Conservation (phyloP, 208 protist species). For the Lotmaria passim region DNA sequence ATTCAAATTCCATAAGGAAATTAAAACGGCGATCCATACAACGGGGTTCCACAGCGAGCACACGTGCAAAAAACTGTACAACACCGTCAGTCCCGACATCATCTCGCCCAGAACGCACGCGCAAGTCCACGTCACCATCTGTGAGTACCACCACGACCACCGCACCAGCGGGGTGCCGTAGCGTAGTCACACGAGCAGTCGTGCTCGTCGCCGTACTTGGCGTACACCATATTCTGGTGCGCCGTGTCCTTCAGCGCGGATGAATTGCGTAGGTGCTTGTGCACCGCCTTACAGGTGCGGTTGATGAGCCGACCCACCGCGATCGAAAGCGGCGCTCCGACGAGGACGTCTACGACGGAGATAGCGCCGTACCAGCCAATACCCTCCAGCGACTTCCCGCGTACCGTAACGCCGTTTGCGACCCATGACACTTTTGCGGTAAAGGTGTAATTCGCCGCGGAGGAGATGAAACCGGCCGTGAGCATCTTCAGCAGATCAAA, state of each 20-base stretch:
- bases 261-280: not conserved
- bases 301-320: constrained; percentile 38
- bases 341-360: constrained; percentile 39
- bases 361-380: constrained; percentile 59
- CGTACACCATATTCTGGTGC: constrained; percentile 42
- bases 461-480: constrained; percentile 26
- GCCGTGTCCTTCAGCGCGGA: constrained; percentile 28
- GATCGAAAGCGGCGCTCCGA: constrained; percentile 43
- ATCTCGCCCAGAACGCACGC: constrained; percentile 38
- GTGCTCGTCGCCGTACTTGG: constrained; percentile 45
- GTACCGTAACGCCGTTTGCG: constrained; percentile 28
- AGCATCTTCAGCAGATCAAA: constrained; percentile 56
- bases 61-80: constrained; percentile 40
- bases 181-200: constrained; percentile 26
- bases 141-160: constrained; percentile 51
- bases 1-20: constrained; percentile 49
- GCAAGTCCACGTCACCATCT: constrained; percentile 51
- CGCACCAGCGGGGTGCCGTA: constrained; percentile 21
- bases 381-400: constrained; percentile 44
- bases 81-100: constrained; percentile 35
- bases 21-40: constrained; percentile 42
- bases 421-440: constrained; percentile 43
- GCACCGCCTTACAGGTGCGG: constrained; percentile 11
- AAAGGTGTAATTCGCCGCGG: constrained; percentile 41
- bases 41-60: constrained; percentile 41